phyloP scores from a whole-genome alignment of 1,284 basidiomycete species.

The Heterobasidion occidentale region DNA sequence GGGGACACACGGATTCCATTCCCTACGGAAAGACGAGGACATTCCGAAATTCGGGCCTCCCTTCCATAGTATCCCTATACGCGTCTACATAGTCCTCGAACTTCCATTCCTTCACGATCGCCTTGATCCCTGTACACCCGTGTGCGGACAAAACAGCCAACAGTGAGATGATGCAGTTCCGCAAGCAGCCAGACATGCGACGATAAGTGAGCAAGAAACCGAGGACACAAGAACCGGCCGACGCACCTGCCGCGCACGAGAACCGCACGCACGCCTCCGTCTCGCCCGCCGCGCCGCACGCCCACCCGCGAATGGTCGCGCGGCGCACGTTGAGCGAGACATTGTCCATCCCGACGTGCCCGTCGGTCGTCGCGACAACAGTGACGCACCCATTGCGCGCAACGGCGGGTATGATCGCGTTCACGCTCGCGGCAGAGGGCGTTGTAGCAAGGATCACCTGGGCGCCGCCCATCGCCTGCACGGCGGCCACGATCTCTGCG shows the following conservation, averaged over 20 bases:
- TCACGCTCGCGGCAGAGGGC: slow-evolving; percentile 13
- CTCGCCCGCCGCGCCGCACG: slow-evolving; percentile 11
- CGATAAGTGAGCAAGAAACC: too few relatives aligned
- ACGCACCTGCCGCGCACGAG: slow-evolving; percentile 3
- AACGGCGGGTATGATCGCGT: slow-evolving; percentile 15
- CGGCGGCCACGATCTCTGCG: slow-evolving; percentile 11
- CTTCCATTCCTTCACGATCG: slow-evolving; percentile 7
- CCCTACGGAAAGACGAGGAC: slow-evolving; percentile 10
- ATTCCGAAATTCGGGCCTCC: slow-evolving; percentile 7
- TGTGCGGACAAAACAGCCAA: neutral
- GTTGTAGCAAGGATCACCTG: slow-evolving; percentile 20
- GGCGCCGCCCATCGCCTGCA: slow-evolving; percentile 19
- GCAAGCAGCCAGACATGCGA: too few relatives aligned
- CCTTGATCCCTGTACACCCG: slow-evolving; percentile 5
- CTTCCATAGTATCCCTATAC: slow-evolving; percentile 6
- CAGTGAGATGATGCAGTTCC: neutral
- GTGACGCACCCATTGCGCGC: slow-evolving; percentile 15
- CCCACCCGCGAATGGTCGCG: slow-evolving; percentile 11
- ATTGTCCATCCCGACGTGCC: slow-evolving; percentile 12
- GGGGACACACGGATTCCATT: too few relatives aligned
- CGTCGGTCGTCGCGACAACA: slow-evolving; percentile 14
- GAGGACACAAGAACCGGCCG: too few relatives aligned
- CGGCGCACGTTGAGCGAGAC: slow-evolving; percentile 14
- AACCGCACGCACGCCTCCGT: slow-evolving; percentile 7
- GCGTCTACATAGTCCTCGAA: slow-evolving; percentile 7